Evolutionary conservation across 1,284 basidiomycete species (phyloP), one percentile per base, ranked within the genome.

Genomic region (Cryptococcus floricola): DNA sequence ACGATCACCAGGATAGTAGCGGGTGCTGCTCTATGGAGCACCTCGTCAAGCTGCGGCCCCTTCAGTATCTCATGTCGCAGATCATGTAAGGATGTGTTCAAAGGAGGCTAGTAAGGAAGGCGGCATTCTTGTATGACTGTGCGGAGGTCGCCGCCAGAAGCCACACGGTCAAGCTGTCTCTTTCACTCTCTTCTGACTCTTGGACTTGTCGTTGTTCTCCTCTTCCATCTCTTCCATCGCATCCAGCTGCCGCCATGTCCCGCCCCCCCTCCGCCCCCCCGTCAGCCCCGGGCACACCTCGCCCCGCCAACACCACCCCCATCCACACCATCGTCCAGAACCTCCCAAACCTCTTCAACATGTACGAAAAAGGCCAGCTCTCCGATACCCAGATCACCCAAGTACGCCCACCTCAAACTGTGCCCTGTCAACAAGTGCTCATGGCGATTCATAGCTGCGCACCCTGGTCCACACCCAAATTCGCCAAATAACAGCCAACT

Each of bases 291-390:
- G 46, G 46, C 4, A 49, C 48, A 3, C 48, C 48, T 10, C 48
- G 48, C 37, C 19, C 48, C n/a, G 18, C 48, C 13, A n/a, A 6
- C n/a, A 42, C 41, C 8, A 49, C 44, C 27, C 56, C 54, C 23
- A 54, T 62, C 34, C 46, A 55, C 25, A 58, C 58, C 4, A 60
- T 63, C 44, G 23, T 60, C 42, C 53, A 54, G 25, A 63, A 63
- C 38, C 28, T 59, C 25, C 58, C 58, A 4, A 63, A 60, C 25
- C 53, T 63, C 4, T 58, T 63, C 28, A 31, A 45, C 28, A 52
- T 59, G 58, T 50, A 59, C 27, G 44, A 42, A 8, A 55, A 48
- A 31, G 58, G 56, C 28, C 34, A 38, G 16, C 31, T 63, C 18
- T 34, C 44, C 5, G 44, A 50, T 18, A 18, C 39, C 39, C 61